These are phyloP conservation scores for Botryotinia convoluta DNA, from an alignment of 2,329 filamentous ascomycete genomes.

Conservation along the genomic window DNA sequence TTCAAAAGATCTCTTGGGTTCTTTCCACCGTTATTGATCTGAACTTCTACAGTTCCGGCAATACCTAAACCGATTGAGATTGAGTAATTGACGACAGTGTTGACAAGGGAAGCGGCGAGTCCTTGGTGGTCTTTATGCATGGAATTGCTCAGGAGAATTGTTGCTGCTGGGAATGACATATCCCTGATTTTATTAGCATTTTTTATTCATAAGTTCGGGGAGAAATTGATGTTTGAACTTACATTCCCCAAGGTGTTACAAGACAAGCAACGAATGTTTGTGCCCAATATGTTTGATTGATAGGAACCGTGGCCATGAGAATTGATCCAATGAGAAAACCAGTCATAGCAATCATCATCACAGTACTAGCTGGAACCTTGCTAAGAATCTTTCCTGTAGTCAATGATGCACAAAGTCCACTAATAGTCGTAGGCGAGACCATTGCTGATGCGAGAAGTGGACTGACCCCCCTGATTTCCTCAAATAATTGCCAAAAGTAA, in stretches of 20 bases:
- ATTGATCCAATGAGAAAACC: conserved; percentile 44
- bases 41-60: conserved; percentile 43
- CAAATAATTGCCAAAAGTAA: conserved; percentile 32
- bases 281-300: conserved; percentile 55
- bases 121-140: conserved; percentile 50
- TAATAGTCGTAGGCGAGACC: conserved; percentile 33
- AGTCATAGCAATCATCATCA: conserved; percentile 40
- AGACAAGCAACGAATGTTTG: conserved; percentile 59
- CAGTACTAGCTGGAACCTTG: conserved; percentile 35
- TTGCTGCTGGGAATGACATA: conserved; percentile 55
- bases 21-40: conserved; percentile 26
- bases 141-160: conserved; percentile 53
- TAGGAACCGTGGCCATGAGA: conserved; percentile 29
- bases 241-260: conserved; percentile 50
- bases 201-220: background rate
- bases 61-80: conserved; percentile 46
- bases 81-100: conserved; percentile 45
- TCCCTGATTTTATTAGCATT: conserved; percentile 40
- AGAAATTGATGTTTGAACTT: background rate
- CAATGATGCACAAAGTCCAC: conserved; percentile 39
- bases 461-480: conserved; percentile 32
- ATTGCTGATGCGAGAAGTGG: conserved; percentile 38
- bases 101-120: conserved; percentile 49
- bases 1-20: conserved; percentile 9
- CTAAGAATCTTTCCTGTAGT: conserved; percentile 39